A percentile compares a stretch with the other conserved stretches of the same genome.
Conservation (phyloP, 2,329 filamentous ascomycete species). For the Fusarium phyllophilum region DNA sequence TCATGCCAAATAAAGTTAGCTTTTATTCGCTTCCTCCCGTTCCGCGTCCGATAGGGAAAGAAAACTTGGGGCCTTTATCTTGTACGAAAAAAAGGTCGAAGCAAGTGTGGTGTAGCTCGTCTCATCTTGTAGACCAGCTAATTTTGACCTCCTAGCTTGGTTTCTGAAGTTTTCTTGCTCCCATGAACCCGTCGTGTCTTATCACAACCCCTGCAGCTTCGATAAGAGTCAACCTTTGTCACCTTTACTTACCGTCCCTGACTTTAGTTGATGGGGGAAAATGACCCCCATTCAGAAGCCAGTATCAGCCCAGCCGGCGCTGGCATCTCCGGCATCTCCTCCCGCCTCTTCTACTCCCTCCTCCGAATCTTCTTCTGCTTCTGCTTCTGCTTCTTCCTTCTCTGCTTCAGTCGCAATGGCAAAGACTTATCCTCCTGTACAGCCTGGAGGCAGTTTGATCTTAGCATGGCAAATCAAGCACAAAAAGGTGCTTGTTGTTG, state of each 20-base stretch:
- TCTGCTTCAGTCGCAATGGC: slow-evolving; percentile 43
- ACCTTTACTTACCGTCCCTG: slow-evolving; percentile 24
- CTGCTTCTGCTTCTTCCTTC: slow-evolving; percentile 12
- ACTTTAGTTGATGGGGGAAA: slow-evolving; percentile 34
- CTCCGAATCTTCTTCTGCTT: slow-evolving; percentile 6
- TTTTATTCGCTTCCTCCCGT: slow-evolving; percentile 35
- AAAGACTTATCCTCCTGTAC: slow-evolving; percentile 77
- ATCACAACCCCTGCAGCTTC: slow-evolving; percentile 29
- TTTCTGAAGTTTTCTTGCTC: not conserved
- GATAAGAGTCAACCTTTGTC: slow-evolving; percentile 34
- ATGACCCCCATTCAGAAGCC: slow-evolving; percentile 39
- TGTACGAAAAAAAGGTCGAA: not conserved
- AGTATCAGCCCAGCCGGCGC: slow-evolving; percentile 37
- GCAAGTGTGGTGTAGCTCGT: not conserved
- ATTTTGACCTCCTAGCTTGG: not conserved
- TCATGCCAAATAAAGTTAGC: slow-evolving; percentile 16
- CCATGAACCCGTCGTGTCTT: slow-evolving; percentile 5
- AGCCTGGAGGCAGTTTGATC: slow-evolving; percentile 92
- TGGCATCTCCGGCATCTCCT: slow-evolving; percentile 40
- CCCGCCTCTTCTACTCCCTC: slow-evolving; percentile 22
- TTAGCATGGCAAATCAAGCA: slow-evolving; percentile 94
- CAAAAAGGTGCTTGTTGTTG: slow-evolving; percentile 91
- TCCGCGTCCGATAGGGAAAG: slow-evolving; percentile 4
- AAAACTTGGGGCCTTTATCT: not conserved
- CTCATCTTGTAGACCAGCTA: not conserved